Evolutionary conservation across 495 filamentous ascomycete species (phyloP).

Genomic region (Cercophora newfieldiana): DNA sequence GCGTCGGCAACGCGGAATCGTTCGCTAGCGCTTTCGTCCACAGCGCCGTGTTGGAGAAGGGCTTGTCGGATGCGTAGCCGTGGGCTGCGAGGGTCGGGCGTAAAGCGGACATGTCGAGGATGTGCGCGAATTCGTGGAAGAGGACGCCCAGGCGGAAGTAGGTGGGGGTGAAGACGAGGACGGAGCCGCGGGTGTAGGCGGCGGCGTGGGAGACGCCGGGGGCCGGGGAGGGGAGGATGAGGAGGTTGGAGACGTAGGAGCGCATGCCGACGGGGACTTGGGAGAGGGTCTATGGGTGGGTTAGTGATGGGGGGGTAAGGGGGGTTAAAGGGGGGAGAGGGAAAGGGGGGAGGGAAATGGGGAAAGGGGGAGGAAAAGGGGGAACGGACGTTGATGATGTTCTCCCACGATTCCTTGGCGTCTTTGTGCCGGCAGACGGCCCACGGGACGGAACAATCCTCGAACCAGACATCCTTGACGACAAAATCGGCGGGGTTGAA

Average conservation of each 20-base stretch:
- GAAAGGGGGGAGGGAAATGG: too few species aligned
- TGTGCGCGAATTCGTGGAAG: slow-evolving; percentile 29
- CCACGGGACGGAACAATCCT: slow-evolving; percentile 26
- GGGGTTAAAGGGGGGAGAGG: too few species aligned
- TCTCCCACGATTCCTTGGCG: slow-evolving; percentile 11
- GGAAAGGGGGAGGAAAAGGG: too few species aligned
- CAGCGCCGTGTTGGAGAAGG: slow-evolving; percentile 19
- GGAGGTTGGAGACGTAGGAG: slow-evolving; percentile 21
- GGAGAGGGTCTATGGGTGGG: slow-evolving; percentile 17
- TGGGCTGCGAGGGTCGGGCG: not conserved
- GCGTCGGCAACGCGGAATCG: slow-evolving; percentile 21
- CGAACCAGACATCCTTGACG: slow-evolving; percentile 22
- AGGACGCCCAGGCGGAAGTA: slow-evolving; percentile 27
- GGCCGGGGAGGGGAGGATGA: slow-evolving; percentile 17
- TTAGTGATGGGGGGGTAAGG: not conserved
- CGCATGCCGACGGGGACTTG: slow-evolving; percentile 30
- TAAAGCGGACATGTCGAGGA: slow-evolving; percentile 23
- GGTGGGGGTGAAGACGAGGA: slow-evolving; percentile 14
- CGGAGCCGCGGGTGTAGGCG: slow-evolving; percentile 23
- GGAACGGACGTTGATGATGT: slow-evolving; percentile 21
- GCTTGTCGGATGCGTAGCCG: slow-evolving; percentile 2
- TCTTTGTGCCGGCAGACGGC: slow-evolving; percentile 26
- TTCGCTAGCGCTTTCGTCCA: slow-evolving; percentile 16
- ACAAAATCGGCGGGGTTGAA: slow-evolving; percentile 17
- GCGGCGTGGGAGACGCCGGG: not conserved